Percentiles rank a stretch among this genome's conserved stretches.
Conservation (phyloP, 805 yeast species). For the Spathaspora boniae region DNA sequence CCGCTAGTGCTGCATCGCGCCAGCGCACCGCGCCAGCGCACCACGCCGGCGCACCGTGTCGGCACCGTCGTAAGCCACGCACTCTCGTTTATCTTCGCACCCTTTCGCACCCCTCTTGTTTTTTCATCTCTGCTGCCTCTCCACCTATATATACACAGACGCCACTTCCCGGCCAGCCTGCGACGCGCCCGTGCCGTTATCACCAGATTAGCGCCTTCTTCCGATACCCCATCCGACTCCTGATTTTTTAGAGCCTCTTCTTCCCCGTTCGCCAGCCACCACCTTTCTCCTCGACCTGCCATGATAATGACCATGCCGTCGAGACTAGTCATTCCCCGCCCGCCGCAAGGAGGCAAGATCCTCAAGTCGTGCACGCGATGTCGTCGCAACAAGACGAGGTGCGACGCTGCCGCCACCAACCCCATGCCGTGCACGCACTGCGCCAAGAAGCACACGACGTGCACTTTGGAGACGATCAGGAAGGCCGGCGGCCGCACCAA, state of each 20-base stretch:
- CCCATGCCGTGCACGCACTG: slow-evolving; percentile 62
- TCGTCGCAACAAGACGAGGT: slow-evolving; percentile 62
- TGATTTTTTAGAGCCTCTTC: no score
- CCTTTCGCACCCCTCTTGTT: no score
- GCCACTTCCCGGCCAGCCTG: no score
- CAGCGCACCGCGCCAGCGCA: background rate
- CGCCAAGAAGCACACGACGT: slow-evolving; percentile 45
- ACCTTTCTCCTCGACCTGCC: background rate
- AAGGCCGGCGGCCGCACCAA: slow-evolving; percentile 48
- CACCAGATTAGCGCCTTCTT: no score
- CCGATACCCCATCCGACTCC: no score
- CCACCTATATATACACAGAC: no score
- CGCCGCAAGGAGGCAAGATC: slow-evolving; percentile 14
- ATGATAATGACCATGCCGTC: slow-evolving; percentile 16
- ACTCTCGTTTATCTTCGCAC: no score
- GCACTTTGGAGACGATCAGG: slow-evolving; percentile 52
- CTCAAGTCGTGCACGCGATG: slow-evolving; percentile 62
- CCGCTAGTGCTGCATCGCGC: no score
- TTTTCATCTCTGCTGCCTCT: no score
- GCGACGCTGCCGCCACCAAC: slow-evolving; percentile 50
- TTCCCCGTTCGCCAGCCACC: background rate
- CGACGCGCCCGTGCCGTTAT: no score
- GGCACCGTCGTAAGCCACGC: no score
- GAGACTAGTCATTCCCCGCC: slow-evolving; percentile 13
- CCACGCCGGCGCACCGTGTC: no score